These are phyloP conservation scores for Suillus fuscotomentosus DNA, from an alignment of 768 basidiomycete genomes.

Conservation along the genomic window DNA sequence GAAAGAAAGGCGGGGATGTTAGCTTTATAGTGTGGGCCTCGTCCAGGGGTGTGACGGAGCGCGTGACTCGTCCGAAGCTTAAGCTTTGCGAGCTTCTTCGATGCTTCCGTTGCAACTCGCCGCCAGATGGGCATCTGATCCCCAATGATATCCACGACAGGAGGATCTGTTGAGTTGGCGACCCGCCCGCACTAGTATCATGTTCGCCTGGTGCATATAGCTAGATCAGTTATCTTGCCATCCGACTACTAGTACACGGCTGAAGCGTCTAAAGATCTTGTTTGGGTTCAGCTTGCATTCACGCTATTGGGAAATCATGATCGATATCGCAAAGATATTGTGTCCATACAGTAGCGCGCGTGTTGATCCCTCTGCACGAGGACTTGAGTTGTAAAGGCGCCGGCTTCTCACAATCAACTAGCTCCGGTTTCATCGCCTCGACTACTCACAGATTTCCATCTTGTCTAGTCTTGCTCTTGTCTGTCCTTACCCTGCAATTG, in stretches of 20 bases:
- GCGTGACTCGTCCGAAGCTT: constrained; percentile 2
- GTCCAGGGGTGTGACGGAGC: neutral
- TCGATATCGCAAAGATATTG: neutral
- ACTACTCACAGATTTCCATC: neutral
- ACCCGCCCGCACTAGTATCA: neutral
- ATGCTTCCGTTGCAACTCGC: constrained; percentile 4
- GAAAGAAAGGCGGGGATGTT: neutral
- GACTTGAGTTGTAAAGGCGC: neutral
- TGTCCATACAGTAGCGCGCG: neutral
- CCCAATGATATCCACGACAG: neutral
- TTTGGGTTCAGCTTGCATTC: neutral
- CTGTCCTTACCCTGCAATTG: neutral
- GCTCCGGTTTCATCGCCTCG: neutral
- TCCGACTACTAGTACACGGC: neutral
- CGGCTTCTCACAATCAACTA: constrained; percentile 1
- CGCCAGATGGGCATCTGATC: neutral
- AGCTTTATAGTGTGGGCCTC: constrained; percentile 1
- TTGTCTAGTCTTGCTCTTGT: neutral
- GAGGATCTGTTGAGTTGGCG: neutral
- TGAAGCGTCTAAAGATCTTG: neutral
- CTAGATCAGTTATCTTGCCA: neutral
- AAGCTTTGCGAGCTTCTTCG: neutral
- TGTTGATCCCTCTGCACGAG: neutral
- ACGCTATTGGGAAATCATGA: neutral
- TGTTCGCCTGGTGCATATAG: neutral